Conservation (phyloP, 208 protist genomes). For the Trichomonas tenax region DNA sequence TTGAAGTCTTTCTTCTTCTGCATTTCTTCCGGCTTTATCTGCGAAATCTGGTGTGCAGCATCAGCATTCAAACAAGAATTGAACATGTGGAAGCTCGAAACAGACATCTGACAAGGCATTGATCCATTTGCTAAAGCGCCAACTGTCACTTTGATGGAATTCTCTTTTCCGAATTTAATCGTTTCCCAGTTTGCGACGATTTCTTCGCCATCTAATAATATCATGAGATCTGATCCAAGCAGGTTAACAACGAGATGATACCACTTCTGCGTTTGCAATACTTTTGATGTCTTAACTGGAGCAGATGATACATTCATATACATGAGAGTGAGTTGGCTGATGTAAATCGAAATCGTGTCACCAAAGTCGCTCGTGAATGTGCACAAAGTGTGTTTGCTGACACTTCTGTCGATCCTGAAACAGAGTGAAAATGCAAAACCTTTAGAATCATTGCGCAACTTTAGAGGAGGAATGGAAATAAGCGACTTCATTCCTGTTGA, state of each 20-base stretch:
- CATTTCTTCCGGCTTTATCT: neutral
- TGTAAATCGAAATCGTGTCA: neutral
- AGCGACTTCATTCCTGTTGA: neutral
- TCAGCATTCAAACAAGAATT: neutral
- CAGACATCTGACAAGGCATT: neutral
- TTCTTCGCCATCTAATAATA: neutral
- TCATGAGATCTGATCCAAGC: neutral
- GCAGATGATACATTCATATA: neutral
- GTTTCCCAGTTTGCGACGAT: neutral
- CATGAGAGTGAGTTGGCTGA: neutral
- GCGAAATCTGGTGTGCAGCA: neutral
- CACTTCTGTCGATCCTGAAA: neutral
- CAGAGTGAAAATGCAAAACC: neutral
- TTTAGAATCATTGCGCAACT: neutral
- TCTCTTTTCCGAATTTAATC: neutral
- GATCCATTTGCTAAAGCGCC: neutral
- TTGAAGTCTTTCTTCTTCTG: neutral
- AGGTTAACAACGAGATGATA: neutral
- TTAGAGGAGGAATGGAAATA: neutral
- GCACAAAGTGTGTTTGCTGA: neutral
- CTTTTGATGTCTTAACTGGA: neutral
- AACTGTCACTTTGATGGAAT: neutral
- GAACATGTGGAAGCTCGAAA: neutral
- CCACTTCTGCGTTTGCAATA: neutral
- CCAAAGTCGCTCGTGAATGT: neutral